phyloP scores from a whole-genome alignment of 2,329 filamentous ascomycete genomes.

The Verticillium klebahnii region DNA sequence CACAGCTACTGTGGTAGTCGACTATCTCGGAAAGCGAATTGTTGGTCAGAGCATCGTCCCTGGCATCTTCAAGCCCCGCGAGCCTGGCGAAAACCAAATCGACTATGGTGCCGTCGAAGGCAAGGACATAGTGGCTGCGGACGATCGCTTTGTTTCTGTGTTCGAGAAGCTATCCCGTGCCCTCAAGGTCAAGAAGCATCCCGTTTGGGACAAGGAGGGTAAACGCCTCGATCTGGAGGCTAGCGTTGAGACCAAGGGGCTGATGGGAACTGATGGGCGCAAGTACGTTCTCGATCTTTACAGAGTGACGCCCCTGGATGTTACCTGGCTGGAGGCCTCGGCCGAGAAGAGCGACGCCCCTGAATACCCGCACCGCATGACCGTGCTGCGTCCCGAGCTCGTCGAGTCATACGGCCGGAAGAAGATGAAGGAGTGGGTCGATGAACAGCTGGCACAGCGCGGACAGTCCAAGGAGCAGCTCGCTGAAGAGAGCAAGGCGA shows the following conservation, averaged over 20 bases:
- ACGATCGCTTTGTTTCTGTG: conserved; percentile 76
- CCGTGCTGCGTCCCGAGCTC: conserved; percentile 83
- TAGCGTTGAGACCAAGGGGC: conserved; percentile 94
- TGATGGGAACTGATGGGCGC: conserved; percentile 92
- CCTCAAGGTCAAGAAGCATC: conserved; percentile 86
- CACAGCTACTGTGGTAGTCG: conserved; percentile 91
- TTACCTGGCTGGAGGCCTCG: conserved; percentile 82
- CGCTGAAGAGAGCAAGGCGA: conserved; percentile 20
- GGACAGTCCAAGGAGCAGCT: conserved; percentile 33
- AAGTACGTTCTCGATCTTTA: conserved; percentile 98
- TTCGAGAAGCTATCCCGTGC: conserved; percentile 91
- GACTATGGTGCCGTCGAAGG: conserved; percentile 98
- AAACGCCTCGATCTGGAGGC: conserved; percentile 88
- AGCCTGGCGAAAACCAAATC: conserved; percentile 96
- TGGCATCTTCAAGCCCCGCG: conserved; percentile 97
- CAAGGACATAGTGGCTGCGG: conserved; percentile 88
- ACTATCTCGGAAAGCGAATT: conserved; percentile 95
- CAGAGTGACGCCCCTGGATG: conserved; percentile 86
- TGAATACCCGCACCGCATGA: conserved; percentile 95
- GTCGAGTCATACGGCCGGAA: conserved; percentile 79
- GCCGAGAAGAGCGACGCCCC: conserved; percentile 35
- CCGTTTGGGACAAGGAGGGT: conserved; percentile 96
- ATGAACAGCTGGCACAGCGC: conserved; percentile 67
- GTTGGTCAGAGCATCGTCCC: conserved; percentile 98
- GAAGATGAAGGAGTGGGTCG: conserved; percentile 87